Base-by-base conservation (phyloP, 352 stramenopile species). In the Globisporangium takayamanum region DNA sequence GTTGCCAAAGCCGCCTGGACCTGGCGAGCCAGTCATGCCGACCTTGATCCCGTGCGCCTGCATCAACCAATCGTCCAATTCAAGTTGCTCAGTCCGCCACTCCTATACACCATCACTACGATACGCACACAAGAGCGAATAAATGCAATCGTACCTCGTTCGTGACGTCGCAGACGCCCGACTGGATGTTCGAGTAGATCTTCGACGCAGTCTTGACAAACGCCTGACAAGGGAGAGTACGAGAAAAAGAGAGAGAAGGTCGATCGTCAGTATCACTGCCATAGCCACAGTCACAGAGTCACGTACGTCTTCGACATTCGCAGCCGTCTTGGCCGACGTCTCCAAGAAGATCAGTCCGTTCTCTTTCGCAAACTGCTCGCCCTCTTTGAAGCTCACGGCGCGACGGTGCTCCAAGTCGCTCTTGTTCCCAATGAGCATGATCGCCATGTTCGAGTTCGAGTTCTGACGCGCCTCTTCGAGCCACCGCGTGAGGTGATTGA, bases 341-440 rank as follows among this genome's bases (percentile, higher is more conserved):
- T 99, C 98, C 52, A 99, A 78, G 80, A 99, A 99, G 59, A 99
- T 98, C n/a, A 99, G 79, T 1, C 97, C 97, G 74, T 99, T 98
- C 64, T 99, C 95, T 69, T 99, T 95, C 12, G 98, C 98, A 81
- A 99, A 99, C 64, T 96, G 80, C 69, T 97, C 92, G 49, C 97
- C 98, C 73, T 99, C 98, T 71, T 99, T 97, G 52, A 92, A 98
- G 50, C 80, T 96, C 28, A 99, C 97, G 15, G 94, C 94, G 30
- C 97, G 87, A 57, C 85, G 85, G 70, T 98, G 92, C 60, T 98
- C 96, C 63, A 99, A 69, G 79, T 99, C 97, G 67, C 88, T 97
- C 74, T 99, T 99, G 76, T 99, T 99, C 58, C 97, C 97, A 66
- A 99, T 98, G 11, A 99, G 74, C 94, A 99, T 98, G 71, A 99